Evolutionary conservation across 208 protist species (phyloP), one percentile per base, ranked within the genome.

Genomic region (Trichomonas tenax): DNA sequence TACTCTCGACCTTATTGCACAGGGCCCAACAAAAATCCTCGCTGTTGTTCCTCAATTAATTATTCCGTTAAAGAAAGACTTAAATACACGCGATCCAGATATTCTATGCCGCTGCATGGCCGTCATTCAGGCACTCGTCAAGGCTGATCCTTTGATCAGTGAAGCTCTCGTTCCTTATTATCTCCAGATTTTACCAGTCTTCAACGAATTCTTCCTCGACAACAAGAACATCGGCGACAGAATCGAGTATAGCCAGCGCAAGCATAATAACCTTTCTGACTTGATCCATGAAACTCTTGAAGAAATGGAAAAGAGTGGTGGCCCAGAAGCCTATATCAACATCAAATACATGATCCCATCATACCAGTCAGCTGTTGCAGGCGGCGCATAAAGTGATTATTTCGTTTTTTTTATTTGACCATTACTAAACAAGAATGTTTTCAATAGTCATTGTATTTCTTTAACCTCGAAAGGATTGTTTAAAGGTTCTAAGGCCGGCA

Each of bases 81-180:
- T 99, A 40, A 99, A 99, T 97, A 99, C 99, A 48, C 97, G 99
- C 34, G 98, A 99, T 96, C 98, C 98, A 0, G 98, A 98, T 45
- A 98, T 99, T 48, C 98, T 99, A 40, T 98, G 98, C 96, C 98
- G 98, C 81, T 98, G 98, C n/a, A 97, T 99, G 40, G 98, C 98
- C 88, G 98, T 99, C 48, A 97, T 99, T 10, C 99, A 99, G 96
- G 97, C 98, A 96, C 98, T 99, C 31, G 98, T 99, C 23, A 96
- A 98, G 17, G 98, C 98, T 49, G 98, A 98, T 38, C 98, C 99
- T 46, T 98, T 98, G 96, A 98, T 99, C 96, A 99, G 99, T 46
- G 98, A 99, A 96, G 98, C 98, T 9, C 98, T 99, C 26, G 99
- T 99, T 72, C 99, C 99, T 34, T 99, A 99, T 98, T 99, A 99